Evolutionary conservation across 345 rosid species (phyloP).

Genomic region (Raphanus raphanistrum): DNA sequence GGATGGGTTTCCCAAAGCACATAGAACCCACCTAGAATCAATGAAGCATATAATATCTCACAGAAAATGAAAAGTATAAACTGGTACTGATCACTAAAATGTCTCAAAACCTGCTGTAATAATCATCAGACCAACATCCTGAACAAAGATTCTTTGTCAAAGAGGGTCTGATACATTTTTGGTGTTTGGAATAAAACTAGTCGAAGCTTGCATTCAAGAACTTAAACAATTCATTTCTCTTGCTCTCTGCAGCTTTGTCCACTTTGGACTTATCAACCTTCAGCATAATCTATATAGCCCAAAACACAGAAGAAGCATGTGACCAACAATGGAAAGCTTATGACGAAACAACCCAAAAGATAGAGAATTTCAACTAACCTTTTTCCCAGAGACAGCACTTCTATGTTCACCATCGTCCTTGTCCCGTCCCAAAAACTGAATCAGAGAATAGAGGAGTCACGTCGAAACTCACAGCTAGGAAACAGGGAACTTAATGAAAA

Average conservation of each 20-base stretch:
- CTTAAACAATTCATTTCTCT: conserved; percentile 86
- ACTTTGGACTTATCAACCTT: conserved; percentile 94
- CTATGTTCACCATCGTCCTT: conserved; percentile 81
- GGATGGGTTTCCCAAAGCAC: no score
- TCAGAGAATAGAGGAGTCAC: neutral
- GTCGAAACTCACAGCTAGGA: neutral
- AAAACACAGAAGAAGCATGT: conserved; percentile 7
- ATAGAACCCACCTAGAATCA: no score
- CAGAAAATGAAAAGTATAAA: no score
- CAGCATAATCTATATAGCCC: conserved; percentile 60
- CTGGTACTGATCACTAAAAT: no score
- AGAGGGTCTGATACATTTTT: conserved; percentile 22
- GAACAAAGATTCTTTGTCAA: no score
- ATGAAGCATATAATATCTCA: no score
- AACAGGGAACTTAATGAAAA: neutral
- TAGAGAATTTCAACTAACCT: conserved; percentile 47
- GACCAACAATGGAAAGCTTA: neutral
- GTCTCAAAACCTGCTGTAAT: no score
- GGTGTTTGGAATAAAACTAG: conserved; percentile 43
- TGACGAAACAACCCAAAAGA: neutral
- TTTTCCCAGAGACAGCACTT: conserved; percentile 97
- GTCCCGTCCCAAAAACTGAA: conserved; percentile 77
- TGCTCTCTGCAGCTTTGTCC: conserved; percentile 87
- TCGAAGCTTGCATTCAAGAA: conserved; percentile 96
- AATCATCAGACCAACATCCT: no score